Conservation (phyloP, 176 grass and related monocot species). For the Olyra latifolia region DNA sequence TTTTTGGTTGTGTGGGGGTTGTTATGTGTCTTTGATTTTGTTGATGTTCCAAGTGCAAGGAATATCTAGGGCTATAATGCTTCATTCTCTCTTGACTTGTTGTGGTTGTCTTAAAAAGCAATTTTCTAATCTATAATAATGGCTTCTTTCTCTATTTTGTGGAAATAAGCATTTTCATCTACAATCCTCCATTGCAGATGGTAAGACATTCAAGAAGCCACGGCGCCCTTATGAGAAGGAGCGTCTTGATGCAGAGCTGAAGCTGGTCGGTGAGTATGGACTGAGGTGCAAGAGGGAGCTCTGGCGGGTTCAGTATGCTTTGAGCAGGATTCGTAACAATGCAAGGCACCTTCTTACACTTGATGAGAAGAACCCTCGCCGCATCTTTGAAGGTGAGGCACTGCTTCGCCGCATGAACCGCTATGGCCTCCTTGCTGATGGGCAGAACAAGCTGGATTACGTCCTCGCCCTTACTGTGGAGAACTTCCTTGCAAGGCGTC, state of each 20-base stretch:
- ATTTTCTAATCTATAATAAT: background rate
- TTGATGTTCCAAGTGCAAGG: background rate
- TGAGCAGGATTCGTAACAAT: conserved; percentile 47
- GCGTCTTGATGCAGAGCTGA: conserved; percentile 39
- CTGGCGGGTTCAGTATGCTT: conserved; percentile 42
- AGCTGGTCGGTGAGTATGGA: conserved; percentile 49
- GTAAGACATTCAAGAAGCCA: conserved; percentile 46
- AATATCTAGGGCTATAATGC: background rate
- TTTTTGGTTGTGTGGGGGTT: background rate
- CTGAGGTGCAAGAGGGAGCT: conserved; percentile 46
- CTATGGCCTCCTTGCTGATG: conserved; percentile 40
- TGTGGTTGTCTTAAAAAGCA: background rate
- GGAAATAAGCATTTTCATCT: background rate
- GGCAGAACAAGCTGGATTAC: conserved; percentile 54
- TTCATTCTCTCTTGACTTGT: background rate
- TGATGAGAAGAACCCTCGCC: conserved; percentile 45
- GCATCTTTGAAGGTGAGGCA: conserved; percentile 49
- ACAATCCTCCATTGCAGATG: conserved; percentile 24
- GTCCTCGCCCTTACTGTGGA: conserved; percentile 50
- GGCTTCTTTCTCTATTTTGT: background rate
- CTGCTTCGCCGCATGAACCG: conserved; percentile 49
- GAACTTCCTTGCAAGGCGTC: conserved; percentile 51
- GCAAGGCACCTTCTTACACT: conserved; percentile 47
- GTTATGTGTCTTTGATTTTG: background rate
- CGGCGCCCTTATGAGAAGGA: conserved; percentile 36